Evolutionary conservation across 2,329 filamentous ascomycete species (phyloP).

Genomic region (Stagonosporopsis chrysanthemi): DNA sequence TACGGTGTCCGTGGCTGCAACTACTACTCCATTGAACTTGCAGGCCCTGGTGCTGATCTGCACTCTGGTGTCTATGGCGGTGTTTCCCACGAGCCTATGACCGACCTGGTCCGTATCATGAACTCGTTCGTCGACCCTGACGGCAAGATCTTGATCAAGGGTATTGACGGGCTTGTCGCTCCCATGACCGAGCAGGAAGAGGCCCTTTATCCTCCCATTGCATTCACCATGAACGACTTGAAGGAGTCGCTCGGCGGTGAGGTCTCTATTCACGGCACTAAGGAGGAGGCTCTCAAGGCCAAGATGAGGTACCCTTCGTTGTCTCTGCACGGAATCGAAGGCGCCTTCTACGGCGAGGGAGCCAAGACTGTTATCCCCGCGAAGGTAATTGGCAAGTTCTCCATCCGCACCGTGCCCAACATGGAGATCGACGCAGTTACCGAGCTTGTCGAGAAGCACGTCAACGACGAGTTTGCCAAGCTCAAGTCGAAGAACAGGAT

Average conservation of each 20-base stretch:
- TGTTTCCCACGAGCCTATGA: constrained; percentile 98
- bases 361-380: constrained; percentile 99
- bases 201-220: constrained; percentile 84
- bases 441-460: constrained; percentile 80
- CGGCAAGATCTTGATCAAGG: constrained; percentile 94
- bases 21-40: constrained; percentile 93
- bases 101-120: constrained; percentile 85
- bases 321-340: constrained; percentile 93
- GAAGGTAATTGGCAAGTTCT: constrained; percentile 98
- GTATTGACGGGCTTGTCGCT: constrained; percentile 91
- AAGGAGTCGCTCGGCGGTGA: constrained; percentile 89
- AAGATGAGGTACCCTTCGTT: constrained; percentile 95
- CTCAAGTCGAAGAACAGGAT: constrained; percentile 91
- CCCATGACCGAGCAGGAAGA: constrained; percentile 87
- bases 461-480: constrained; percentile 85
- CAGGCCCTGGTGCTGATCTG: constrained; percentile 89
- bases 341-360: constrained; percentile 89
- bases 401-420: constrained; percentile 94
- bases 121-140: constrained; percentile 84
- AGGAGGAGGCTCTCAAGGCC: constrained; percentile 92
- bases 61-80: constrained; percentile 98
- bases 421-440: constrained; percentile 96
- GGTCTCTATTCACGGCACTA: constrained; percentile 86
- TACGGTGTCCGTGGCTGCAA: constrained; percentile 97
- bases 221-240: constrained; percentile 95